phyloP scores from a whole-genome alignment of 345 rosid species.

The Salix udensis region DNA sequence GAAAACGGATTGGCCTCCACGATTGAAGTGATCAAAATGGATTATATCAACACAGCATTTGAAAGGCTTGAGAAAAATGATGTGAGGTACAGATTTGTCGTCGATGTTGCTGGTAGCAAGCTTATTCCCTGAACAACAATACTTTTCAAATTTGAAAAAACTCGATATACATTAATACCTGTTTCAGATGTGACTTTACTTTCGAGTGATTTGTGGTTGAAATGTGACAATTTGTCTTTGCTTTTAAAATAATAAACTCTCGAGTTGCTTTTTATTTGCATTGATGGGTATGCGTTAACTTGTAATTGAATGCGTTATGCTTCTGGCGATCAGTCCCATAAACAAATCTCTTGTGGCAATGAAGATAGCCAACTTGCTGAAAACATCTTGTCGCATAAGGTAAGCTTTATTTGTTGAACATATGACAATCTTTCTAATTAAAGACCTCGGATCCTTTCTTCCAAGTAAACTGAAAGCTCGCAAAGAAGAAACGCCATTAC shows the following conservation, averaged over 20 bases:
- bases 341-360: neutral
- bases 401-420: neutral
- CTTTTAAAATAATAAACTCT: neutral
- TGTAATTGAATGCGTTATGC: neutral
- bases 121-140: slow-evolving; percentile 31
- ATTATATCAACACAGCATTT: slow-evolving; percentile 68
- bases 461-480: too few species aligned
- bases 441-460: too few species aligned
- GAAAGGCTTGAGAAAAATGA: slow-evolving; percentile 92
- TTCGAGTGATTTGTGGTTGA: neutral
- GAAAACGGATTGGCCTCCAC: slow-evolving; percentile 60
- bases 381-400: neutral
- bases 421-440: neutral
- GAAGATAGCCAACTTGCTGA: neutral
- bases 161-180: neutral
- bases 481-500: too few species aligned
- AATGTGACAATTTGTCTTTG: neutral
- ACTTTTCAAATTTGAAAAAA: neutral
- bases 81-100: slow-evolving; percentile 84
- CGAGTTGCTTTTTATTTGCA: neutral
- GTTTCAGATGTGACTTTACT: neutral
- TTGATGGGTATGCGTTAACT: neutral
- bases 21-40: slow-evolving; percentile 84
- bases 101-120: slow-evolving; percentile 87
- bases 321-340: neutral